Base-by-base conservation (phyloP, 208 protist genomes). In the Crithidia mellificae region DNA sequence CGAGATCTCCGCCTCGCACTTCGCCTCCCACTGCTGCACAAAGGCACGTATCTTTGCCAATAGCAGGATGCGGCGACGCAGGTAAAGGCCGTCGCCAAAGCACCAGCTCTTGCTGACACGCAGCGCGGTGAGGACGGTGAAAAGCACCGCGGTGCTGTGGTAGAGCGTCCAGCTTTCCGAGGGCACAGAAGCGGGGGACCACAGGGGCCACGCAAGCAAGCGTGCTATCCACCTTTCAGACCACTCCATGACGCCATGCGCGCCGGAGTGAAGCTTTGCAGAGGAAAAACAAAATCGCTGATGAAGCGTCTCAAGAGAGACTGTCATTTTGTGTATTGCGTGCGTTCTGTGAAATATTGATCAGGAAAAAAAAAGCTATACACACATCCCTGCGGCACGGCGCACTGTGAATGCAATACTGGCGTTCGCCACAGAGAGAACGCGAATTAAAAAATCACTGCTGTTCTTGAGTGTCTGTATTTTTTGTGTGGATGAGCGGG, bases 11-110 rank as follows among this genome's bases (percentile, higher is more conserved):
- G 56, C 57, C 53, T 81, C 39, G 34, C 77, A 80, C 17, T 25
- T 39, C 11, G 64, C 61, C 59, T 89, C 84, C 84, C 80, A 86
- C 32, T 69, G 64, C 2, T 56, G 46, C 15, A 89, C 74, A 43
- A 72, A 62, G 19, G 68, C 29, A 8, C 51, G 58, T 32, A 84
- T 77, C 14, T 55, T 47, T 14, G 38, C 36, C 14, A 89, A 54
- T 11, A 86, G 43, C 5, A 85, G 55, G 0, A 76, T 61, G 39
- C 83, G 74, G 7, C 64, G 67, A 12, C 73, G 83, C 30, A 88
- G 70, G 44, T 78, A 77, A 22, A 70, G 66, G 39, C 59, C 59
- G 22, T 66, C 44, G 36, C 68, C 64, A n/a, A 80, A 72, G 36
- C 44, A 63, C n/a, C 38, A 50, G 0, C 44, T 30, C 15, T 54